phyloP scores from a whole-genome alignment of 2,329 filamentous ascomycete species.

The Pestalotiopsis sp. region DNA sequence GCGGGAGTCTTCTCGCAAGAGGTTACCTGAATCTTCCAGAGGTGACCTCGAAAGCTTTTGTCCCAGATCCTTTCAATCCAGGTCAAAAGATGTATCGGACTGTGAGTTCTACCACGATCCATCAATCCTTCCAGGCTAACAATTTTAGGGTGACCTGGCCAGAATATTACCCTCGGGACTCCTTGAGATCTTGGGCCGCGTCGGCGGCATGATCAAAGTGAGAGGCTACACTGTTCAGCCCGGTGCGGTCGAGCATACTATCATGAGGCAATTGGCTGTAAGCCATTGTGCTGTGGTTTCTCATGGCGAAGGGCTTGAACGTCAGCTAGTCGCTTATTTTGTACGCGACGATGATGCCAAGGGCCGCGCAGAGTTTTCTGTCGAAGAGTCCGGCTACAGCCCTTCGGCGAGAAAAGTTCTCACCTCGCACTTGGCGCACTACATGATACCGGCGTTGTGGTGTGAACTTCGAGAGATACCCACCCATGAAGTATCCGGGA shows the following conservation, averaged over 20 bases:
- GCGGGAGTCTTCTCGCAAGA: slow-evolving; percentile 70
- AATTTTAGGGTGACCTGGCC: slow-evolving; percentile 60
- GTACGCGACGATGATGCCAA: slow-evolving; percentile 63
- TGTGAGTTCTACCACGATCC: background rate
- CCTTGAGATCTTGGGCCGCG: slow-evolving; percentile 74
- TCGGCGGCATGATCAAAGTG: slow-evolving; percentile 79
- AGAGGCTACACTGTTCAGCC: slow-evolving; percentile 78
- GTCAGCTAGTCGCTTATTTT: slow-evolving; percentile 75
- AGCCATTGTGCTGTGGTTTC: slow-evolving; percentile 70
- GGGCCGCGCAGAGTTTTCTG: slow-evolving; percentile 61
- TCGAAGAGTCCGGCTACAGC: slow-evolving; percentile 72
- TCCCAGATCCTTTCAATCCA: slow-evolving; percentile 63
- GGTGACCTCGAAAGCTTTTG: slow-evolving; percentile 72
- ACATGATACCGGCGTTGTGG: slow-evolving; percentile 82
- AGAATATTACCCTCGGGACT: slow-evolving; percentile 66
- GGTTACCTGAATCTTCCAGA: slow-evolving; percentile 81
- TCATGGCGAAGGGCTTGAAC: slow-evolving; percentile 74
- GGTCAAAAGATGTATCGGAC: slow-evolving; percentile 74
- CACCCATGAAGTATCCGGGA: slow-evolving; percentile 77
- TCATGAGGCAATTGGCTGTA: slow-evolving; percentile 69
- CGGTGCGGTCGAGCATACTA: slow-evolving; percentile 72
- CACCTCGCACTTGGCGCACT: slow-evolving; percentile 69
- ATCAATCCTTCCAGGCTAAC: background rate
- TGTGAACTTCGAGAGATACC: slow-evolving; percentile 70
- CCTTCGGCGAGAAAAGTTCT: slow-evolving; percentile 66